Base-by-base conservation (phyloP, 2,329 filamentous ascomycete species). In the Penicillium sp. region DNA sequence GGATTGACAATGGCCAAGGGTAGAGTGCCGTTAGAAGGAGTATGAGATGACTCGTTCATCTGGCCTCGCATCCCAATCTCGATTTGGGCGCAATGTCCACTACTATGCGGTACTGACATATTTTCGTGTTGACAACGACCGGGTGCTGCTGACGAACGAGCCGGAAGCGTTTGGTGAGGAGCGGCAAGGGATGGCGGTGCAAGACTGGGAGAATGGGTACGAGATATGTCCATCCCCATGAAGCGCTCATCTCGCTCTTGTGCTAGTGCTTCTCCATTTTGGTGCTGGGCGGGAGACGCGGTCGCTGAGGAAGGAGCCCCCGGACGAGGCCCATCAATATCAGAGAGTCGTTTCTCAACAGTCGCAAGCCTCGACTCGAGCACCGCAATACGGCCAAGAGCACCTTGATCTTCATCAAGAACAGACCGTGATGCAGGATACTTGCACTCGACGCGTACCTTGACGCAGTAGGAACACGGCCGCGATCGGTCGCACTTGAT, bases 401-500 rank as follows among this genome's bases (percentile, higher is more conserved):
- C 6, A 13, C 11, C 15, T 41, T 41, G 35, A 2, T 35, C 15
- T 13, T 47, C 26, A 8, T 52, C 48, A 30, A 23, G 21, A n/a
- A 17, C 15, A 1, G 17, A 26, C 11, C 35, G 56, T 11, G 19
- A 29, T 21, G 48, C 15, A 29, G 55, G 56, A n/a, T 58, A 58
- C 46, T 52, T 51, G 26, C 56, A 58, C 15, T 45, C 21, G 29
- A 58, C 52, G 15, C 48, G 38, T 8, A 51, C 47, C 23, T 58
- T 58, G 38, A 58, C 48, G 29, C 56, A 58, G 48, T 58, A 58
- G 19, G 64, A 63, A 57, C 70, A 73, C 15, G 70, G 70, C 5
- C 65, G 49, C 13, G 54, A 63, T 38, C 65, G 64, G 49, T 72
- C 66, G 47, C 69, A 71, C 61, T 66, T 67, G 54, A 73, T 71